A percentile compares a stretch with the other conserved stretches of the same genome.
phyloP scores from a whole-genome alignment of 768 basidiomycete genomes.

The Podaxis sp. region DNA sequence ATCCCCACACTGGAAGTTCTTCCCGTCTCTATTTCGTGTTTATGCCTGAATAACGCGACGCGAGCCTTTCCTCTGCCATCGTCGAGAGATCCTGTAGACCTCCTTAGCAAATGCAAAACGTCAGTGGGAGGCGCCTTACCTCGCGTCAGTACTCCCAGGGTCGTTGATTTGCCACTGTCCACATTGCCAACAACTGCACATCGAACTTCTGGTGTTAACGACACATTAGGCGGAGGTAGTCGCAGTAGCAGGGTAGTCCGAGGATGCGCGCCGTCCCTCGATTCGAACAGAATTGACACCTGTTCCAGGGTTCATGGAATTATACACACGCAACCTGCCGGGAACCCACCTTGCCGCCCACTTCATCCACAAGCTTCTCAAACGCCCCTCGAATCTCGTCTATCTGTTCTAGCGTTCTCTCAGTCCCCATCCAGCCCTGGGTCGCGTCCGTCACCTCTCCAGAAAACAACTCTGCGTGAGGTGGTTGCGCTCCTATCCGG shows the following conservation, averaged over 20 bases:
- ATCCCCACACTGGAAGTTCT: constrained; percentile 95
- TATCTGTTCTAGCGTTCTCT: constrained; percentile 51
- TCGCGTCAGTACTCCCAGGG: constrained; percentile 91
- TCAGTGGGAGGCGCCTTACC: constrained; percentile 41
- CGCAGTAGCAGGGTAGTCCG: constrained; percentile 64
- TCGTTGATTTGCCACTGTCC: constrained; percentile 92
- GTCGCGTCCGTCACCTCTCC: constrained; percentile 47
- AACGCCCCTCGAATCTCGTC: constrained; percentile 65
- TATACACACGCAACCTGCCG: background rate
- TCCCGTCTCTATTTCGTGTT: constrained; percentile 96
- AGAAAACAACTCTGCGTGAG: constrained; percentile 51
- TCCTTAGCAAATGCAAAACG: background rate
- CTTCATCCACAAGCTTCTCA: constrained; percentile 62
- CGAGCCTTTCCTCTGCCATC: constrained; percentile 82
- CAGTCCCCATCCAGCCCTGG: constrained; percentile 54
- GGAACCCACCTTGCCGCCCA: constrained; percentile 69
- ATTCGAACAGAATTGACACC: constrained; percentile 57
- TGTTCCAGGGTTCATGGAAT: constrained; percentile 22
- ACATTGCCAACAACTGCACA: constrained; percentile 97
- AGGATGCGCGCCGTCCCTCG: constrained; percentile 40
- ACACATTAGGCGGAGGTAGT: constrained; percentile 72
- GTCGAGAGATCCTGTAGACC: constrained; percentile 59
- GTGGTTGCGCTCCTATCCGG: constrained; percentile 68
- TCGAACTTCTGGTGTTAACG: constrained; percentile 85
- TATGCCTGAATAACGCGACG: constrained; percentile 90